Conservation (phyloP, 495 filamentous ascomycete species). For the Aspergillus avenaceus region DNA sequence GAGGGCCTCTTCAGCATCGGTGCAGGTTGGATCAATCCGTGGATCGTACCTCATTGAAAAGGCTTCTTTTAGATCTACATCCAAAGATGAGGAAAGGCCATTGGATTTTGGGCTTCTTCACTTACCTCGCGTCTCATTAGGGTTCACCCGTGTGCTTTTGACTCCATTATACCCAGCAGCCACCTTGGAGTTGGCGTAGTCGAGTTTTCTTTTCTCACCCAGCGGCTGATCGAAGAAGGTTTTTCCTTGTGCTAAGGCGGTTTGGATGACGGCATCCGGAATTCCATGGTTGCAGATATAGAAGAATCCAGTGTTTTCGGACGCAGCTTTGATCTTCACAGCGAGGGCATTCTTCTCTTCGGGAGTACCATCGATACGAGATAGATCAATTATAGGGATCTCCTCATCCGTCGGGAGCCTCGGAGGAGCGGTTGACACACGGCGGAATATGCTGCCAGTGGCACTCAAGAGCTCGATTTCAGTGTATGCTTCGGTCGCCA, state of each 20-base stretch:
- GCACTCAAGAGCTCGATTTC: conserved; percentile 28
- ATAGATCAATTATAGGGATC: conserved; percentile 53
- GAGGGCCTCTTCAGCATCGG: conserved; percentile 24
- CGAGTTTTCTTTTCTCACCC: conserved; percentile 35
- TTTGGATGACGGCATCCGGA: conserved; percentile 36
- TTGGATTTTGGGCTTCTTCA: not conserved
- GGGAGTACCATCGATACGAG: conserved; percentile 32
- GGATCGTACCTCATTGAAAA: conserved; percentile 45
- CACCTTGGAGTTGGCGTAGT: conserved; percentile 16
- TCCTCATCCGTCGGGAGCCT: conserved; percentile 38
- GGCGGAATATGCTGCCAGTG: conserved; percentile 25
- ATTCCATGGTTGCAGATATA: conserved; percentile 55
- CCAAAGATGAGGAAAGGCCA: not conserved
- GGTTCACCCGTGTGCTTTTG: conserved; percentile 25
- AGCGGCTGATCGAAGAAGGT: conserved; percentile 43
- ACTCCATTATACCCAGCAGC: conserved; percentile 29
- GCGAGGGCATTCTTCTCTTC: conserved; percentile 37
- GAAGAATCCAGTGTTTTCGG: conserved; percentile 50
- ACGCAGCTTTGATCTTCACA: conserved; percentile 34
- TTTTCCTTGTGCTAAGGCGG: conserved; percentile 30
- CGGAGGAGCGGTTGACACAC: conserved; percentile 30
- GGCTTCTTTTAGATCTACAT: conserved; percentile 33
- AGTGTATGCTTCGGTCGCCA: conserved; percentile 18
- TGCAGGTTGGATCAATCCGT: conserved; percentile 39
- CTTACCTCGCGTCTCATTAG: conserved; percentile 23